These are phyloP conservation scores for Exophiala spinifera DNA, from an alignment of 2,329 filamentous ascomycete species.

Conservation along the genomic window DNA sequence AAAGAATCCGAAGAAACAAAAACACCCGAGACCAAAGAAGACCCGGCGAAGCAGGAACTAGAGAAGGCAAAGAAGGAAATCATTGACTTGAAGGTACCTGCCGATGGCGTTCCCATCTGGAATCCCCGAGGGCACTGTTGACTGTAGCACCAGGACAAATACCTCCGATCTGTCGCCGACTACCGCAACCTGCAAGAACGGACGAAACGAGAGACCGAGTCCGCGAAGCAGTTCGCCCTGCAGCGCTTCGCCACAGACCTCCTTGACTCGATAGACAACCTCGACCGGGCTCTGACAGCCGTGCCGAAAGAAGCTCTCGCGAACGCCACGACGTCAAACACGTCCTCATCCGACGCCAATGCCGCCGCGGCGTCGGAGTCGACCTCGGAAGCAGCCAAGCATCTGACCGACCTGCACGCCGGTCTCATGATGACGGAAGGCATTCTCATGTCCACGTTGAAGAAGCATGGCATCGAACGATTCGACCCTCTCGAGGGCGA, in stretches of 20 bases:
- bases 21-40: constrained; percentile 42
- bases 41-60: constrained; percentile 61
- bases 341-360: constrained; percentile 20
- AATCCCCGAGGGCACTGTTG: not conserved
- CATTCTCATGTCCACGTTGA: constrained; percentile 80
- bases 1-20: constrained; percentile 43
- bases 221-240: constrained; percentile 87
- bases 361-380: constrained; percentile 40
- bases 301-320: constrained; percentile 73
- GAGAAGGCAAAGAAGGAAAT: constrained; percentile 70
- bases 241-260: constrained; percentile 92
- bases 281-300: constrained; percentile 83
- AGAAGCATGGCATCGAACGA: constrained; percentile 90
- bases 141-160: constrained; percentile 69
- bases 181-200: constrained; percentile 98
- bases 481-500: constrained; percentile 67
- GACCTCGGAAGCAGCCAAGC: constrained; percentile 56
- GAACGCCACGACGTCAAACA: constrained; percentile 29
- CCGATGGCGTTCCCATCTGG: not conserved
- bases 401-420: constrained; percentile 76
- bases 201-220: constrained; percentile 83
- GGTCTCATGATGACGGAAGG: constrained; percentile 93
- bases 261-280: constrained; percentile 92
- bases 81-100: constrained; percentile 76
- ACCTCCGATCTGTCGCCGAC: constrained; percentile 88